Base-by-base conservation (phyloP, 768 basidiomycete species). In the Xerocomus potaroensis region DNA sequence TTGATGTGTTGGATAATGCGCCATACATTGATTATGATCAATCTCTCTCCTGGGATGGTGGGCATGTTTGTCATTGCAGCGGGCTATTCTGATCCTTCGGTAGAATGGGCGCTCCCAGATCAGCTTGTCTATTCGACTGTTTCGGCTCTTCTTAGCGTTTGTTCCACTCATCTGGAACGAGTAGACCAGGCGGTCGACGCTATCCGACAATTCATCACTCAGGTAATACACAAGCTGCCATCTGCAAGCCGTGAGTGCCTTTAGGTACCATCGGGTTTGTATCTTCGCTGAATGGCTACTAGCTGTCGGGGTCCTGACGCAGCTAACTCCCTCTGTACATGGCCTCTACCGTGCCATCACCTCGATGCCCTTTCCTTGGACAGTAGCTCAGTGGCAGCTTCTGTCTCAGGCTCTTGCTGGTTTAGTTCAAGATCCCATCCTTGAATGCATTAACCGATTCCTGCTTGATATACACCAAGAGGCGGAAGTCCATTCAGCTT, bases 51-150 rank as follows among this genome's bases (percentile, higher is more conserved):
- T 93, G 91, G 91, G 76, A 81, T 56, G 87, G 90, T 91, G 58
- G 43, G 69, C 48, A 33, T 49, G 31, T 37, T 32, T 39, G 12
- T 18, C 22, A 33, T 22, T 32, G 15, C 5, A 19, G 19, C 11
- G 12, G 33, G 30, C 6, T 23, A 18, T 31, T 38, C 41, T 57
- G 14, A 51, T 36, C 18, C n/a, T 23, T 15, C 23, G 30, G n/a
- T 35, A 92, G 91, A 89, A 54, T 92, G 90, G 90, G 78, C 90
- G 3, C 73, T 90, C 26, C 84, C 91, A 30, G 88, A 94, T 65
- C 87, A 91, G 58, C 76, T 94, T 32, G 83, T 88, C 1, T 87
- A 75, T 59, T 82, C 86, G 1, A 89, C 83, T 4, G 76, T 90
- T 19, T 85, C 84, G 4, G 86, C 90, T 10, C 69, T 91, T 8